Evolutionary conservation across 2,329 filamentous ascomycete species (phyloP).

Genomic region (Hyphodiscus sp.): DNA sequence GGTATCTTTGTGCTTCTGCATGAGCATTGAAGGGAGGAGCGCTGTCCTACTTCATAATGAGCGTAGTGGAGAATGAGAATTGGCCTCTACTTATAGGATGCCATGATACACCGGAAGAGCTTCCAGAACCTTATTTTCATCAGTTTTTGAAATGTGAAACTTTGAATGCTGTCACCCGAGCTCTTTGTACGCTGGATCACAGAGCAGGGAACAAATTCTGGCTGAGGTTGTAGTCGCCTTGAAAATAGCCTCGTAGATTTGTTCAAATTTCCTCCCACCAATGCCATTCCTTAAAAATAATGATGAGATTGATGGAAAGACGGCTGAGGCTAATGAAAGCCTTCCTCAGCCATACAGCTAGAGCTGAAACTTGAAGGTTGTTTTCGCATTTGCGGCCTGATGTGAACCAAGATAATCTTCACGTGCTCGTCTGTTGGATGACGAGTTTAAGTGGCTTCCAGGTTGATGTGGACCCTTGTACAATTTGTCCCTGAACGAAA

Average conservation of each 20-base stretch:
- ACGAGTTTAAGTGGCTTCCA: neutral
- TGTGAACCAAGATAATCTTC: slow-evolving; percentile 1
- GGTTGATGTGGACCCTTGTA: slow-evolving; percentile 1
- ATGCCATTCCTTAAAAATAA: neutral
- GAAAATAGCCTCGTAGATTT: neutral
- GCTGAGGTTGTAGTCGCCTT: neutral
- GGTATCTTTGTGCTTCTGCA: slow-evolving; percentile 8
- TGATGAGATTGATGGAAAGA: neutral
- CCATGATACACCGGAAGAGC: neutral
- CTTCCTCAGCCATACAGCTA: neutral
- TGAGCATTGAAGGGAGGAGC: slow-evolving; percentile 4
- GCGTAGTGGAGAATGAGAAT: neutral
- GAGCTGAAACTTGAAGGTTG: neutral
- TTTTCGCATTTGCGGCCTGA: neutral
- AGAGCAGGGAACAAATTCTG: neutral
- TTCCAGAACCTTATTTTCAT: neutral
- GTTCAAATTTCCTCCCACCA: neutral
- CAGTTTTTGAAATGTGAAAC: neutral
- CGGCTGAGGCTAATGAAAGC: neutral
- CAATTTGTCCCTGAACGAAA: neutral
- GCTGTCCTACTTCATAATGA: slow-evolving; percentile 12
- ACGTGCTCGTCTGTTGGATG: slow-evolving; percentile 6
- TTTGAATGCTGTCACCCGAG: neutral
- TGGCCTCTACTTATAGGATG: neutral
- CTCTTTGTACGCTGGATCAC: neutral